Evolutionary conservation across 176 grass and related monocot genomes (phyloP).

Genomic region (Paspalum vaginatum): DNA sequence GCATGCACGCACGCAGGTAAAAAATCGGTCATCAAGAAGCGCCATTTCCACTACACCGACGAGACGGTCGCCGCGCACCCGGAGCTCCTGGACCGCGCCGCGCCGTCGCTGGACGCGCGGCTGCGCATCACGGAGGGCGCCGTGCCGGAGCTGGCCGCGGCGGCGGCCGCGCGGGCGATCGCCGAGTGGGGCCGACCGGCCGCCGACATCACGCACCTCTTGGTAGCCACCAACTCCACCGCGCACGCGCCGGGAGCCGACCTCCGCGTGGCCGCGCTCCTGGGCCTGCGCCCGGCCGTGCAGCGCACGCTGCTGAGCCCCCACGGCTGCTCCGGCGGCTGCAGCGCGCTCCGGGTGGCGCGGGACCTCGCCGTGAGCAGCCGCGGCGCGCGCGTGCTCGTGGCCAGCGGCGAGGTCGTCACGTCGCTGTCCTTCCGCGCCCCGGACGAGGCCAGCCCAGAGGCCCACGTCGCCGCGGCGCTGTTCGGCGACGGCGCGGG

Average conservation of each 20-base stretch:
- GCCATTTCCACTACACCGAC: slow-evolving; percentile 33
- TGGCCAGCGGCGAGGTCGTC: slow-evolving; percentile 31
- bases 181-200: slow-evolving; percentile 57
- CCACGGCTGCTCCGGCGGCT: slow-evolving; percentile 38
- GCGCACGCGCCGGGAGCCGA: slow-evolving; percentile 39
- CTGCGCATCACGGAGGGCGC: too few species aligned
- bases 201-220: slow-evolving; percentile 53
- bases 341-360: slow-evolving; percentile 46
- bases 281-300: slow-evolving; percentile 35
- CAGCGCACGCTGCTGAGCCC: slow-evolving; percentile 29
- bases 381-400: slow-evolving; percentile 47
- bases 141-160: too few species aligned
- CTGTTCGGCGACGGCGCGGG: slow-evolving; percentile 56
- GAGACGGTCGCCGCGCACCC: slow-evolving; percentile 22
- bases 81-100: slow-evolving; percentile 1
- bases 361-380: slow-evolving; percentile 65
- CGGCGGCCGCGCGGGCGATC: slow-evolving; percentile 24
- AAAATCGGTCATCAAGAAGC: slow-evolving; percentile 37
- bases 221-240: slow-evolving; percentile 35
- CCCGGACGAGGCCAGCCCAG: background rate
- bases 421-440: slow-evolving; percentile 12
- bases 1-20: background rate
- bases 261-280: slow-evolving; percentile 36
- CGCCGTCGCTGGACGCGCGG: background rate
- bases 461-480: slow-evolving; percentile 29